Evolutionary conservation across 805 yeast genomes (phyloP).

Genomic region (Kuraishia molischiana): DNA sequence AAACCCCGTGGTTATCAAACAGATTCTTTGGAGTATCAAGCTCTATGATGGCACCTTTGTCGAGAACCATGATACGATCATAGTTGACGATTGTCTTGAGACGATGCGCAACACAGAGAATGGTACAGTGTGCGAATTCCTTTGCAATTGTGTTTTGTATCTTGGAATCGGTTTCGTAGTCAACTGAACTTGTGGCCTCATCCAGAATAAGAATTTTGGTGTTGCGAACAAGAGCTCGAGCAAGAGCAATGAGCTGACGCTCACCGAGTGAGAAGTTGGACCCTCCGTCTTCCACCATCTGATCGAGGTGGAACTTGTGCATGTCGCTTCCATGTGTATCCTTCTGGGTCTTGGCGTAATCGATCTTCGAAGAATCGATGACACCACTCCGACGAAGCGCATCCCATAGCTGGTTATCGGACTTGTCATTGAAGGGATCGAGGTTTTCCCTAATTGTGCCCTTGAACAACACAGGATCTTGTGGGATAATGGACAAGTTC

Average conservation of each 20-base stretch:
- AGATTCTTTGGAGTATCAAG: conserved; percentile 42
- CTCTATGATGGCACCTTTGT: conserved; percentile 44
- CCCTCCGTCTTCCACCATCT: conserved; percentile 58
- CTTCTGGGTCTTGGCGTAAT: conserved; percentile 22
- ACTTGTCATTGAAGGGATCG: conserved; percentile 47
- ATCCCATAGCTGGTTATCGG: conserved; percentile 48
- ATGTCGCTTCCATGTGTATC: conserved; percentile 27
- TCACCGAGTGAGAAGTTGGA: conserved; percentile 64
- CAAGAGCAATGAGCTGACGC: conserved; percentile 57
- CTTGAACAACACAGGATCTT: conserved; percentile 82
- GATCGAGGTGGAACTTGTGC: conserved; percentile 54
- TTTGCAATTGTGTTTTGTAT: conserved; percentile 49
- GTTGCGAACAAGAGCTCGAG: conserved; percentile 60
- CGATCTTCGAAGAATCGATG: conserved; percentile 36
- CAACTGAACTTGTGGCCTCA: conserved; percentile 74
- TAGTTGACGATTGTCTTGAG: conserved; percentile 51
- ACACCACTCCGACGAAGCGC: conserved; percentile 49
- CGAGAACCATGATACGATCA: conserved; percentile 51
- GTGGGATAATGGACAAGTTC: conserved; percentile 61
- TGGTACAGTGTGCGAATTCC: conserved; percentile 55
- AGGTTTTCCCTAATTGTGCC: conserved; percentile 77
- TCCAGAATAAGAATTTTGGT: conserved; percentile 56
- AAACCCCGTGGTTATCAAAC: conserved; percentile 31
- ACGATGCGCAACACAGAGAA: conserved; percentile 67
- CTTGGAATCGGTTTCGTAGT: conserved; percentile 58